Conservation (phyloP, 306 rosid species). For the Prunus mume region DNA sequence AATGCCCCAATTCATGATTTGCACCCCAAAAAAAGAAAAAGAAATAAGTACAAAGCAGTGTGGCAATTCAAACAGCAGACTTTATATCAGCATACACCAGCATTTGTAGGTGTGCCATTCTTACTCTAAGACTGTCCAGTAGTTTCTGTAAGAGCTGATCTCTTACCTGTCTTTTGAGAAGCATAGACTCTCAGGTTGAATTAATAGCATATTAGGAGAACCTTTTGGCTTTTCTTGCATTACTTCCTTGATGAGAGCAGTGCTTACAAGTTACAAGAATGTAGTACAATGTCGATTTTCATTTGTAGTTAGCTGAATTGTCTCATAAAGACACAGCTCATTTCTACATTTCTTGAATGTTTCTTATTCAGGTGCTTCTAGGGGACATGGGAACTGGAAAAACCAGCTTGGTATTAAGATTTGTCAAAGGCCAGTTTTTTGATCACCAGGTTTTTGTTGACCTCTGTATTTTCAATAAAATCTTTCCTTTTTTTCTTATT, state of each 20-base stretch:
- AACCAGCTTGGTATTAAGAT: constrained; percentile 72
- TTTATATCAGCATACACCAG: background rate
- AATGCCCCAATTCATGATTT: background rate
- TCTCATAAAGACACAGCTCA: background rate
- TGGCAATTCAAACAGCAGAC: background rate
- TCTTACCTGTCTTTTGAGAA: background rate
- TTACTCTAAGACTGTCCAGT: background rate
- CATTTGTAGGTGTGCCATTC: background rate
- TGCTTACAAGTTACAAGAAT: background rate
- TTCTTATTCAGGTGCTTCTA: constrained; percentile 39
- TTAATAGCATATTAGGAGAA: background rate
- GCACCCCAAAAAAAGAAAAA: background rate
- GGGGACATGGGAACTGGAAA: constrained; percentile 65
- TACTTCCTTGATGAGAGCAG: background rate
- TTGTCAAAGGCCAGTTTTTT: constrained; percentile 74
- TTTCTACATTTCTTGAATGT: background rate
- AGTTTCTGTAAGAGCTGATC: background rate
- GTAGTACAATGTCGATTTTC: background rate
- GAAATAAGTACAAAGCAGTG: no score
- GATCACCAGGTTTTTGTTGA: constrained; percentile 56
- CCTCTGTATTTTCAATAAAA: background rate
- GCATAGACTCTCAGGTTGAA: background rate
- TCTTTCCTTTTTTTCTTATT: background rate
- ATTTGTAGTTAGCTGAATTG: background rate
- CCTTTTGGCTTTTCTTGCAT: background rate